Base-by-base conservation (phyloP, 129 eudicot genomes). In the Flaveria trinervia region DNA sequence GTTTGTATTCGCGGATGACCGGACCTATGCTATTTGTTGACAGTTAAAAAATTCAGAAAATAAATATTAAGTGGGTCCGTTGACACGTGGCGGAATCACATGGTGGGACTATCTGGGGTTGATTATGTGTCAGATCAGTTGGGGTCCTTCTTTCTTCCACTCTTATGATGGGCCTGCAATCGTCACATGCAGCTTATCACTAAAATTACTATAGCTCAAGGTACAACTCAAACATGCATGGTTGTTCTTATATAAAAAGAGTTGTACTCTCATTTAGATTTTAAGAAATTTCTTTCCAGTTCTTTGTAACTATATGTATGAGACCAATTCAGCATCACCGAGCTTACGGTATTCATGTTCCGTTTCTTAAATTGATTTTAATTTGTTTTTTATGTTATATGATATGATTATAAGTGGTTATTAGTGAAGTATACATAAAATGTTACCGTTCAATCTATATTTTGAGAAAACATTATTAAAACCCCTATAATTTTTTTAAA, bases 191-290 rank as follows among this genome's bases (percentile, higher is more conserved):
- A 45, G 54, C 54, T 68, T 77, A 67, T 68, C 74, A 54, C 22
- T 77, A 13, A 8, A 12, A 43, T 36, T 0, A 56, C 60, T 68
- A 75, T 77, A 77, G 46, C 75, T 2, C 15, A 77, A 55, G 9
- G 75, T 77, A 77, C 81, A 77, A 77, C 60, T 77, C 30, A 70
- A 39, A 52, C 59, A 36, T 77, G 81, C 74, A 77, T 39, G 56
- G 2, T 26, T 36, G 12, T 52, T 54, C 52, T 67, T 25, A 12
- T 12, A 8, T 22, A 5, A 1, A 49, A 49, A 13, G n/a, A 49
- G 6, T 49, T 49, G 54, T 49, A 49, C 54, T 44, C 59, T 74
- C 17, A 4, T 46, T 61, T 72, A 22, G 9, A n/a, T 25, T n/a
- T 61, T 9, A 7, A 33, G 28, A 15, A 10, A 17, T 28, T 72